A percentile compares a stretch with the other conserved stretches of the same genome.
Evolutionary conservation across 345 rosid species (phyloP).

Genomic region (Eucalyptus virginea): DNA sequence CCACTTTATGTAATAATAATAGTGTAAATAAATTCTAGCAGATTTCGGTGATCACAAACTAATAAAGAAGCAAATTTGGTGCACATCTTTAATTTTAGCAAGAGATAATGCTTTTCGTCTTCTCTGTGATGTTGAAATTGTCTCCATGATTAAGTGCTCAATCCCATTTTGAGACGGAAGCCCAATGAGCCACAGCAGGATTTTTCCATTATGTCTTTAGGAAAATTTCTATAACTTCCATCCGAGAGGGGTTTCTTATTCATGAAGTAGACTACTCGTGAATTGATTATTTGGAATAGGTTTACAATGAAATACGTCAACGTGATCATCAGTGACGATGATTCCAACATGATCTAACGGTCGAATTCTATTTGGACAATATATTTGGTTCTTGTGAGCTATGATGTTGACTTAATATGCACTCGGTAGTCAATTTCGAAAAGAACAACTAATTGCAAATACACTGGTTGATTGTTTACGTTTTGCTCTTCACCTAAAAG

Average conservation of each 20-base stretch:
- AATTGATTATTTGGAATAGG: neutral
- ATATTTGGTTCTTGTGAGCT: neutral
- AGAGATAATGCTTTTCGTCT: neutral
- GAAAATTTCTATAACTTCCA: neutral
- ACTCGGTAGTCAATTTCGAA: neutral
- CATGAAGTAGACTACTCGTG: neutral
- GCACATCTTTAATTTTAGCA: neutral
- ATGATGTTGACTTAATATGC: neutral
- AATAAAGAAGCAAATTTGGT: neutral
- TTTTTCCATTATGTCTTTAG: neutral
- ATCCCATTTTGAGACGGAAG: neutral
- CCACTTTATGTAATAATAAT: neutral
- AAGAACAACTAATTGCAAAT: neutral
- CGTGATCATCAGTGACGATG: neutral
- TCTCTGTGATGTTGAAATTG: neutral
- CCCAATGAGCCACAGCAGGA: neutral
- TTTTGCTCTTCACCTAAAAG: neutral
- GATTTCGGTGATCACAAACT: neutral
- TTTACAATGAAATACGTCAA: neutral
- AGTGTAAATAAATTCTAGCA: neutral
- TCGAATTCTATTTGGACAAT: neutral
- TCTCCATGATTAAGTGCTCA: neutral
- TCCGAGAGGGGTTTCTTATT: neutral
- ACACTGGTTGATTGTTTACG: neutral
- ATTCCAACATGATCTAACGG: neutral